phyloP scores from a whole-genome alignment of 257 asterid species.

The Capsicum pubescens region DNA sequence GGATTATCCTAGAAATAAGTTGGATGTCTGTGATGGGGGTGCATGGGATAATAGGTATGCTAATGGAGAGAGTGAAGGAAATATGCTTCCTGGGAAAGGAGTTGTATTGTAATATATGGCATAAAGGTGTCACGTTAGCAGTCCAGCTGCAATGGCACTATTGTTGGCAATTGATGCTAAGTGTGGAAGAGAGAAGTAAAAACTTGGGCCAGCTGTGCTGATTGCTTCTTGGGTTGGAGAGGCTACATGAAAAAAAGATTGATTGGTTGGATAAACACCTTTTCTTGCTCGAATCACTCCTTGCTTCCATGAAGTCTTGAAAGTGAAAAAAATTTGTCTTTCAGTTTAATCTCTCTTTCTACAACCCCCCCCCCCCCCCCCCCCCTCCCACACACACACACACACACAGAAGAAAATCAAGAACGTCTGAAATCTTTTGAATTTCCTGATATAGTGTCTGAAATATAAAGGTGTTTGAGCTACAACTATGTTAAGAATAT shows the following conservation, averaged over 20 bases:
- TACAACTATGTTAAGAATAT: neutral
- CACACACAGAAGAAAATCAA: neutral
- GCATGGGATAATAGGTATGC: neutral
- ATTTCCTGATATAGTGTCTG: neutral
- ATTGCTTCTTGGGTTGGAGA: neutral
- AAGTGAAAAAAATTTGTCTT: neutral
- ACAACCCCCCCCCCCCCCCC: too few relatives aligned
- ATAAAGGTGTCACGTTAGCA: neutral
- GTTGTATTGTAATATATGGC: neutral
- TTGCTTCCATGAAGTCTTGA: neutral
- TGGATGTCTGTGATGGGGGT: neutral
- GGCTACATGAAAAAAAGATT: neutral
- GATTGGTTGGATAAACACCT: neutral
- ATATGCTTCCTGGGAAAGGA: neutral
- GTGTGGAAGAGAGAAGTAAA: neutral
- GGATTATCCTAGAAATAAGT: neutral
- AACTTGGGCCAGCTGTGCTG: neutral
- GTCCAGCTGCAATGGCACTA: constrained; percentile 2
- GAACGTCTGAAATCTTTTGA: neutral
- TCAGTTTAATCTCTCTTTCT: neutral
- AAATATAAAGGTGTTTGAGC: neutral
- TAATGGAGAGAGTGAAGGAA: neutral
- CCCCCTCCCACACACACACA: too few relatives aligned
- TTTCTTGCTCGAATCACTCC: neutral
- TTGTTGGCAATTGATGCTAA: neutral